Base-by-base conservation (phyloP, 108 stramenopile species). In the Skeletonema costatum region DNA sequence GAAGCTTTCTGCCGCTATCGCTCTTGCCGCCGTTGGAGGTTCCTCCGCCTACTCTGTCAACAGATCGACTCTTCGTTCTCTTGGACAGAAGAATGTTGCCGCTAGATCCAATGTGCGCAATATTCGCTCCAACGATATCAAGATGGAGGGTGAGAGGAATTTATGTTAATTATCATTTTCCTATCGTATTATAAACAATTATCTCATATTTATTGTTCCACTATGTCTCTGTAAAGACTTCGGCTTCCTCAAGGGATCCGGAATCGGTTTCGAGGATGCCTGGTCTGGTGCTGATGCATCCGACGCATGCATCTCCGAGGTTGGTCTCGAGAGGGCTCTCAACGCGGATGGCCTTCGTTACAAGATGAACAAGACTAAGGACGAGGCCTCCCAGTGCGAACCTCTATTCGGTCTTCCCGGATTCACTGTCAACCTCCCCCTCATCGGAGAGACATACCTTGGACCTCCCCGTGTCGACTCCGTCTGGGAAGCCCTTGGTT, bases 401-500 rank as follows among this genome's bases (percentile, higher is more conserved):
- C 86, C 83, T 19, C 77, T 95, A 50, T 81, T 74, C 58, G 86
- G 81, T 41, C 84, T 92, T 56, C 90, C 90, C 29, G 89, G 87
- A 58, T 81, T 95, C 68, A 90, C 89, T 16, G 79, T 95, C 48
- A 89, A 92, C 64, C 88, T 95, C 9, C 94, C 94, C 63, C 58
- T 95, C 64, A 91, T 95, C 61, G 94, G 94, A 61, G 83, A 95
- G 76, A 95, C 94, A 11, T 91, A 87, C 80, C 84, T 95, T 66
- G 94, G 92, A 68, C 94, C 94, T 29, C 94, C 94, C 64, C 87
- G 89, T 74, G 94, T 95, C 36, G 94, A 85, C 13, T 76, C 73
- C 71, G 86, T 95, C 81, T 95, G 92, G 92, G 94, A 95, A 70
- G 94, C 94, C 46, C 10, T 95, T 32, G 94, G 94, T 25, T 95